These are phyloP conservation scores for Chalciporus sphaerocephalus DNA, from an alignment of 768 basidiomycete species.

Conservation along the genomic window DNA sequence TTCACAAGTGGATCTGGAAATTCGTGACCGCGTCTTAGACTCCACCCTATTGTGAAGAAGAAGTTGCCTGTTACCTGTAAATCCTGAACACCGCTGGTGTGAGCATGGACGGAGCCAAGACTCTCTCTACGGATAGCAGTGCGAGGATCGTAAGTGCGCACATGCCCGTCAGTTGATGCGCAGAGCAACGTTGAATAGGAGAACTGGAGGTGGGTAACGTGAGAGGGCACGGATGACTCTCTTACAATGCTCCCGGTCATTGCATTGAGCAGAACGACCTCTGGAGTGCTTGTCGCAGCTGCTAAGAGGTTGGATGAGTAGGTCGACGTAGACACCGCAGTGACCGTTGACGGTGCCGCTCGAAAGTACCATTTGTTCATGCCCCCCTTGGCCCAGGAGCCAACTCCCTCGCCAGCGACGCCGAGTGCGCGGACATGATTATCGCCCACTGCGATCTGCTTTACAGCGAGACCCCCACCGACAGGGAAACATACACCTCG, in stretches of 20 bases:
- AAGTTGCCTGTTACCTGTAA: slow-evolving; percentile 76
- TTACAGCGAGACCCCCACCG: slow-evolving; percentile 63
- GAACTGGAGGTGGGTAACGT: slow-evolving; percentile 61
- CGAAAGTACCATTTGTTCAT: slow-evolving; percentile 78
- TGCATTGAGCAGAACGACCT: slow-evolving; percentile 69
- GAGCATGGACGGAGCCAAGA: slow-evolving; percentile 67
- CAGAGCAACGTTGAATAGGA: slow-evolving; percentile 62
- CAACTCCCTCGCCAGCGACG: slow-evolving; percentile 58
- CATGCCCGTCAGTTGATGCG: slow-evolving; percentile 67
- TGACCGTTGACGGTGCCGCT: slow-evolving; percentile 29
- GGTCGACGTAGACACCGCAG: slow-evolving; percentile 44
- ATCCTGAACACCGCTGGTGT: slow-evolving; percentile 77
- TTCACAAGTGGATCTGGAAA: slow-evolving; percentile 90
- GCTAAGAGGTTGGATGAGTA: slow-evolving; percentile 55
- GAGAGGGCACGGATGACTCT: slow-evolving; percentile 50
- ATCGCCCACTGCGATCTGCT: slow-evolving; percentile 74
- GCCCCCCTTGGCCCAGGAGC: slow-evolving; percentile 81
- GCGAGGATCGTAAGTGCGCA: slow-evolving; percentile 70
- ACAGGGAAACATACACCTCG: slow-evolving; percentile 74
- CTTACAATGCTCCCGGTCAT: slow-evolving; percentile 63
- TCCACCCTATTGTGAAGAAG: slow-evolving; percentile 83
- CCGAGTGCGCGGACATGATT: slow-evolving; percentile 68
- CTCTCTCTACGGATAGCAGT: slow-evolving; percentile 48
- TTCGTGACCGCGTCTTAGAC: slow-evolving; percentile 81
- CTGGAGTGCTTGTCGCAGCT: slow-evolving; percentile 52